Evolutionary conservation across 2,329 filamentous ascomycete species (phyloP), one percentile per base, ranked within the genome.

Genomic region (Zymoseptoria tritici): DNA sequence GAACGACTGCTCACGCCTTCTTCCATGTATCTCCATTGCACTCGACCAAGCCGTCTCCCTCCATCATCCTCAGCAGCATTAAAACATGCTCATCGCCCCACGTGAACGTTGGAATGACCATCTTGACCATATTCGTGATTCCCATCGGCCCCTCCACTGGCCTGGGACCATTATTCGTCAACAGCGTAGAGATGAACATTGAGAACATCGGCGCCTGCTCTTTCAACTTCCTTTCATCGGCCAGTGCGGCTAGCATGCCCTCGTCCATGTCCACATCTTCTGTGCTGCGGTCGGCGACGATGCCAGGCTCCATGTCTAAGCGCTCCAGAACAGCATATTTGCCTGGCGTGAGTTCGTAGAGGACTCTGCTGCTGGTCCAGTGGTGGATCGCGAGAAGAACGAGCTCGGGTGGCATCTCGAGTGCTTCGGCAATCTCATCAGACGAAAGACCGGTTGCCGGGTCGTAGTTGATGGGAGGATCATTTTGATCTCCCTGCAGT

Each of bases 91-190:
- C 92, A 69, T 90, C 90, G 62, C 88, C 90, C 82, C 91, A 96
- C 0, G 90, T 85, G 71, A 96, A 97, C 1, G 91, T 92, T 0
- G 89, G 84, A 56, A 97, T 85, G 60, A 93, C 83, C 82, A 97
- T 93, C 76, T 90, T 91, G 81, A 99, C 82, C 90, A 97, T 97
- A 87, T 92, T 96, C 8, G 86, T 82, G 65, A 99, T 95, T 60
- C 92, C 78, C 55, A 89, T 87, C 89, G 97, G 94, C 26, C 88
- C 85, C 19, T 88, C 88, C 54, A 73, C 60, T 57, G 70, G 68
- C 55, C 70, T 71, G 6, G 68, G 57, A 9, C 70, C 70, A 67
- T 91, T 88, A 74, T 97, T 97, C 62, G 91, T 97, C 75, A 99
- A 78, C 94, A 99, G 97, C 56, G 90, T 91, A 59, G 91, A 80